Evolutionary conservation across 805 yeast genomes (phyloP).

Genomic region (Candida rishiriensis): DNA sequence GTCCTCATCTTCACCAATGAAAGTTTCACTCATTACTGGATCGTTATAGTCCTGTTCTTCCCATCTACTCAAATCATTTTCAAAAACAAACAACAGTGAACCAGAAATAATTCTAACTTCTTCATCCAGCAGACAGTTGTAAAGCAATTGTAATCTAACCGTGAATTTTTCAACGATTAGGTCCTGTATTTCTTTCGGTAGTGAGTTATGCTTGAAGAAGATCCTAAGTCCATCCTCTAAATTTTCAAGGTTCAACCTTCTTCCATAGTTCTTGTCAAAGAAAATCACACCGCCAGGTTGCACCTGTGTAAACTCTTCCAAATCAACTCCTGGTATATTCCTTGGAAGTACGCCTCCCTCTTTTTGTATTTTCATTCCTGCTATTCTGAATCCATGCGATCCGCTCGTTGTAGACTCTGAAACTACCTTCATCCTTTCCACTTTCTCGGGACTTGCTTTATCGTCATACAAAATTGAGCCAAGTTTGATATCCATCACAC

Average conservation of each 20-base stretch:
- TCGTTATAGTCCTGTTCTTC: conserved; percentile 37
- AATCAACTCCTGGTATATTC: conserved; percentile 15
- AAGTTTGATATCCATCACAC: conserved; percentile 77
- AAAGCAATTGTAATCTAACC: conserved; percentile 60
- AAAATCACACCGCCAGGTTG: conserved; percentile 39
- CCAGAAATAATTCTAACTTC: conserved; percentile 69
- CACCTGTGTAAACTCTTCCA: conserved; percentile 2
- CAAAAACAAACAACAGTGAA: conserved; percentile 69
- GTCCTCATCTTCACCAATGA: conserved; percentile 32
- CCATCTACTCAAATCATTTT: conserved; percentile 60
- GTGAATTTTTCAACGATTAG: conserved; percentile 42
- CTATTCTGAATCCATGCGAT: conserved; percentile 65
- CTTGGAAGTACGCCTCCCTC: conserved; percentile 1
- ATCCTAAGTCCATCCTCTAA: conserved; percentile 40
- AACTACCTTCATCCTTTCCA: conserved; percentile 55
- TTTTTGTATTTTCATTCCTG: conserved; percentile 72
- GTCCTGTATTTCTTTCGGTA: conserved; percentile 30
- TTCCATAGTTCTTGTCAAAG: conserved; percentile 70
- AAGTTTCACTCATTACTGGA: conserved; percentile 21
- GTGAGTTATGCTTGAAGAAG: conserved; percentile 38
- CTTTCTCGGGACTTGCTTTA: conserved; percentile 54
- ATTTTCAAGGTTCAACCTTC: conserved; percentile 43
- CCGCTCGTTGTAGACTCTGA: conserved; percentile 78
- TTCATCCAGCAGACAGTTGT: conserved; percentile 55
- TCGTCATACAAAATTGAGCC: conserved; percentile 72